Evolutionary conservation across 23 red algal genomes (phyloP).

Genomic region (Agarophyton chilense): DNA sequence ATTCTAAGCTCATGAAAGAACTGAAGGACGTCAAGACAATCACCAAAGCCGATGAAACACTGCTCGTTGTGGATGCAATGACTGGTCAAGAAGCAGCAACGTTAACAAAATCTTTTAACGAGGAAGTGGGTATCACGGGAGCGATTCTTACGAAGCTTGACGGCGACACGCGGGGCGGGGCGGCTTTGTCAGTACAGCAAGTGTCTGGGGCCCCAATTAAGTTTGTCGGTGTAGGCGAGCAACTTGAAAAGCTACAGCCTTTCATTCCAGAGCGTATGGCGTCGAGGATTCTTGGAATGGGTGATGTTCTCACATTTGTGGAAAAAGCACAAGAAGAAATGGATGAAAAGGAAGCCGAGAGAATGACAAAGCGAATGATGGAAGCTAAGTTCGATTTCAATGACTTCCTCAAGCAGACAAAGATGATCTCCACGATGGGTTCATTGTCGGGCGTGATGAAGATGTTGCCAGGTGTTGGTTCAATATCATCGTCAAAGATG

Average conservation of each 20-base stretch:
- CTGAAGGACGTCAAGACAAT: conserved; percentile 72
- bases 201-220: conserved; percentile 86
- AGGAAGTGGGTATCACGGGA: conserved; percentile 85
- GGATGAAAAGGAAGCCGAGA: conserved; percentile 84
- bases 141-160: conserved; percentile 96
- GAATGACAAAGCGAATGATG: conserved; percentile 95
- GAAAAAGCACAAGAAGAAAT: conserved; percentile 95
- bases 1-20: conserved; percentile 91
- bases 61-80: conserved; percentile 99
- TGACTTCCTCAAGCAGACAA: conserved; percentile 96
- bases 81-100: conserved; percentile 99
- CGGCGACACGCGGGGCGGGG: conserved; percentile 96
- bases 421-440: conserved; percentile 88
- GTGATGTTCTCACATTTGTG: conserved; percentile 94
- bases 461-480: conserved; percentile 88
- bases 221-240: conserved; percentile 90
- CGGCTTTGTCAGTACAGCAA: conserved; percentile 89
- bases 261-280: conserved; percentile 98
- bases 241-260: conserved; percentile 89
- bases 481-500: conserved; percentile 73
- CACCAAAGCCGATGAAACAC: conserved; percentile 77
- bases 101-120: conserved; percentile 84
- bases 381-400: conserved; percentile 96
- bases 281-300: conserved; percentile 97
- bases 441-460: conserved; percentile 91